Evolutionary conservation across 306 rosid genomes (phyloP).

Genomic region (Gillenia trifoliata): DNA sequence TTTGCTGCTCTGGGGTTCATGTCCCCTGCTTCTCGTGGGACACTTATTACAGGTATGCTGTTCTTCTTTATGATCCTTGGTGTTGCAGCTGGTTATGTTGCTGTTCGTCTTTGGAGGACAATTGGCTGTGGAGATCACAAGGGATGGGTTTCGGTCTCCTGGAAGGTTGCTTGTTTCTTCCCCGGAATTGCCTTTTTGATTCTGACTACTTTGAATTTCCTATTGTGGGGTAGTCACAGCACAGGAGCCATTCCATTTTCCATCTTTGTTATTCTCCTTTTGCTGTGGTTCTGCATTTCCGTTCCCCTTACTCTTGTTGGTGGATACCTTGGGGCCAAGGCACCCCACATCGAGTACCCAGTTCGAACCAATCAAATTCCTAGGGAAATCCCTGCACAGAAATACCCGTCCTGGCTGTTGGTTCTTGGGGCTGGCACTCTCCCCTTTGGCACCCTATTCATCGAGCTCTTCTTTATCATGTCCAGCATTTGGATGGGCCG

Average conservation of each 20-base stretch:
- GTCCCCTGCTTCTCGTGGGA: conserved; percentile 97
- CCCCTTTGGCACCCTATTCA: conserved; percentile 91
- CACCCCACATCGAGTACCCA: conserved; percentile 80
- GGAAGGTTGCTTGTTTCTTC: conserved; percentile 93
- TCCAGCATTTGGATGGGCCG: conserved; percentile 99
- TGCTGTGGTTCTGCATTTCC: conserved; percentile 96
- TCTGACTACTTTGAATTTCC: conserved; percentile 80
- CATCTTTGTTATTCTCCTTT: conserved; percentile 59
- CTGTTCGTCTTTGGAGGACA: conserved; percentile 93
- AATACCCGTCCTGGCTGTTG: conserved; percentile 87
- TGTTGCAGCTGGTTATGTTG: conserved; percentile 86
- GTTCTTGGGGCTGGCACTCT: conserved; percentile 96
- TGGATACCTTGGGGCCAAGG: conserved; percentile 83
- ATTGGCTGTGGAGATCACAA: conserved; percentile 60
- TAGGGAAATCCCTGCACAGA: conserved; percentile 85
- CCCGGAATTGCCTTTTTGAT: conserved; percentile 86
- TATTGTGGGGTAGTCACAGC: conserved; percentile 93
- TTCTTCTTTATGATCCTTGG: conserved; percentile 91
- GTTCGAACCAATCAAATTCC: conserved; percentile 90
- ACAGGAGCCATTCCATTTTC: conserved; percentile 96
- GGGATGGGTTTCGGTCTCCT: conserved; percentile 83
- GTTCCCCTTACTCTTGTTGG: conserved; percentile 91
- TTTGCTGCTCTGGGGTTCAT: conserved; percentile 98
- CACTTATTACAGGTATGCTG: conserved; percentile 90
- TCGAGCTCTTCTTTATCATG: conserved; percentile 98